A percentile compares a stretch with the other conserved stretches of the same genome.
These are phyloP conservation scores for Salmacisia buchloeana DNA, from an alignment of 1,284 basidiomycete species.

Conservation along the genomic window DNA sequence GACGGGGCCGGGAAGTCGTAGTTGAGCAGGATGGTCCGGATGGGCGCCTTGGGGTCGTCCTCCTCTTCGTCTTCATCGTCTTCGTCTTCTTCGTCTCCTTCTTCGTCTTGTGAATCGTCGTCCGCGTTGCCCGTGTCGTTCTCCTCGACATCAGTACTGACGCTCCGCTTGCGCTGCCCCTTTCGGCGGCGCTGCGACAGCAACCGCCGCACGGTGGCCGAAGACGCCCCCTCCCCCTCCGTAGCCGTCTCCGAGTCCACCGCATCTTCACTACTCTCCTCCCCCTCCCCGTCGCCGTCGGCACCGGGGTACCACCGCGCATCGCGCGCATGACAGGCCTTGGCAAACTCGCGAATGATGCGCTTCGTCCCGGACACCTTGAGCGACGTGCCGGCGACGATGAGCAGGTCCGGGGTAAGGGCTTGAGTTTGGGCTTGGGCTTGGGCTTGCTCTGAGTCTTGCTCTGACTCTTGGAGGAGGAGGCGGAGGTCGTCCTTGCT, in stretches of 20 bases:
- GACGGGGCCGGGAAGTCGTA: slow-evolving; percentile 80
- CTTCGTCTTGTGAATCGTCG: slow-evolving; percentile 10
- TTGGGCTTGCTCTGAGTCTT: slow-evolving; percentile 11
- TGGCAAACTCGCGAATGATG: slow-evolving; percentile 87
- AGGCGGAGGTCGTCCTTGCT: not conserved
- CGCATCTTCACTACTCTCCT: no score
- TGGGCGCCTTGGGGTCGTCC: slow-evolving; percentile 49
- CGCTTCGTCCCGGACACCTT: slow-evolving; percentile 90
- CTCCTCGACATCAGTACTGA: slow-evolving; percentile 3
- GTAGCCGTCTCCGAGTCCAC: no score
- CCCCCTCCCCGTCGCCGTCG: slow-evolving; percentile 30
- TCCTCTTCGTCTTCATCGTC: slow-evolving; percentile 18
- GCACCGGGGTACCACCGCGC: slow-evolving; percentile 18
- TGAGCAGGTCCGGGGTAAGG: slow-evolving; percentile 72
- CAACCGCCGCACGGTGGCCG: not conserved
- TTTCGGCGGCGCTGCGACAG: not conserved
- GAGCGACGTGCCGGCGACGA: slow-evolving; percentile 92
- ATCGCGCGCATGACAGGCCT: slow-evolving; percentile 62
- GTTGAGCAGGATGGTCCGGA: slow-evolving; percentile 77
- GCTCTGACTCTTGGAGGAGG: not conserved
- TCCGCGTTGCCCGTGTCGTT: slow-evolving; percentile 16
- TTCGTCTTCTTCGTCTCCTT: slow-evolving; percentile 15
- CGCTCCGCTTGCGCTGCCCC: not conserved
- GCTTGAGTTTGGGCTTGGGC: slow-evolving; percentile 32
- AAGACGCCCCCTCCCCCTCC: slow-evolving; percentile 9